Conservation (phyloP, 1,284 basidiomycete species). For the Cryptococcus sp. region DNA sequence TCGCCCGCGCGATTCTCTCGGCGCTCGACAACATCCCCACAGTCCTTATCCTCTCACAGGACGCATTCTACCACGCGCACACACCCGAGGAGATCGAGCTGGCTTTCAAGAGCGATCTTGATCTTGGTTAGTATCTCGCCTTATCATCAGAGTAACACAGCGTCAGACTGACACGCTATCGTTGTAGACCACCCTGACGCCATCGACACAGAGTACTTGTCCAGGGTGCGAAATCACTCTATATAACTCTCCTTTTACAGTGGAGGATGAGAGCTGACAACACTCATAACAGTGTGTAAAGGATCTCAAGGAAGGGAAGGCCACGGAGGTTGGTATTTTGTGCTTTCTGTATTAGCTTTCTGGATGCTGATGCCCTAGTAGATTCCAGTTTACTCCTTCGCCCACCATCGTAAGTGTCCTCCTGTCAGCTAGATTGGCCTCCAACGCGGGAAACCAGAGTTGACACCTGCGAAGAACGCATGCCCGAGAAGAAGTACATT, state of each 20-base stretch:
- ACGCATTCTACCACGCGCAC: constrained; percentile 88
- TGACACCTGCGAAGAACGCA: constrained; percentile 55
- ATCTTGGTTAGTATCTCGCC: constrained; percentile 57
- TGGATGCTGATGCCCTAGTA: constrained; percentile 20
- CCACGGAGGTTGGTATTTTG: constrained; percentile 52
- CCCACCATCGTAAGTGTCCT: constrained; percentile 62
- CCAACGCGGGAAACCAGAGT: neutral
- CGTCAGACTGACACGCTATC: too few relatives aligned
- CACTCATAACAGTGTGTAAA: constrained; percentile 67
- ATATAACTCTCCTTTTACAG: too few relatives aligned
- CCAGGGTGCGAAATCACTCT: constrained; percentile 64
- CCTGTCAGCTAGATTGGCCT: neutral
- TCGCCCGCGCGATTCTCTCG: constrained; percentile 81
- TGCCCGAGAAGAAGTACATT: constrained; percentile 81
- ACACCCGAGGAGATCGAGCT: constrained; percentile 70
- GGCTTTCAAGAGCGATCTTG: constrained; percentile 79
- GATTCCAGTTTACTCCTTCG: constrained; percentile 92
- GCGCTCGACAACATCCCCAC: constrained; percentile 78
- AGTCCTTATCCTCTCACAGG: constrained; percentile 78
- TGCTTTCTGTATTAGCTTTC: too few relatives aligned
- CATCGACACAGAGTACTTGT: constrained; percentile 85
- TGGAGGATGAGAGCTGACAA: constrained; percentile 16
- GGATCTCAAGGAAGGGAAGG: constrained; percentile 73
- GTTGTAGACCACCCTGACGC: constrained; percentile 77
- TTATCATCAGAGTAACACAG: neutral